phyloP scores from a whole-genome alignment of 805 yeast species.

The Candida krabiensis region DNA sequence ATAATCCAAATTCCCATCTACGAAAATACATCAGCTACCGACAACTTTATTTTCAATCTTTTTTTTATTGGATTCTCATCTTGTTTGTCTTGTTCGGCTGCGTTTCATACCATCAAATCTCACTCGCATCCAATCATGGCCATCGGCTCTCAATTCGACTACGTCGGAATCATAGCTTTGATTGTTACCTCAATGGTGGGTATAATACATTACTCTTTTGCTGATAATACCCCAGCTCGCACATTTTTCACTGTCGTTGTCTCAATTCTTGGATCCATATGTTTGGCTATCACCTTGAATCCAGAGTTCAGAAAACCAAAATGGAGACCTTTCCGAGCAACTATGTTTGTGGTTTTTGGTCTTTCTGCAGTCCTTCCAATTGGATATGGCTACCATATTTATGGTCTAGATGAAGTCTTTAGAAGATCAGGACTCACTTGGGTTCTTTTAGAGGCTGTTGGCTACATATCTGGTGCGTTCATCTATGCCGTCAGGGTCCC shows the following conservation, averaged over 20 bases:
- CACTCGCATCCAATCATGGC: conserved; percentile 46
- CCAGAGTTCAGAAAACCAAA: conserved; percentile 65
- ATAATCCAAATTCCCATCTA: conserved; percentile 28
- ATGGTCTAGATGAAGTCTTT: conserved; percentile 51
- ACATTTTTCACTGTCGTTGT: conserved; percentile 45
- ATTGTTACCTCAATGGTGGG: conserved; percentile 48
- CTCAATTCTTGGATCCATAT: conserved; percentile 53
- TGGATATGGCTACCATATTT: conserved; percentile 45
- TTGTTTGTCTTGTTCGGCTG: conserved; percentile 49
- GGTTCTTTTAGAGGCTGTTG: conserved; percentile 67
- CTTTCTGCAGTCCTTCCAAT: conserved; percentile 75
- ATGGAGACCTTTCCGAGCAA: conserved; percentile 77
- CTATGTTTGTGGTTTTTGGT: conserved; percentile 79
- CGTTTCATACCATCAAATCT: conserved; percentile 50
- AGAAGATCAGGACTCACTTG: conserved; percentile 57
- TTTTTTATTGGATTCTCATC: conserved; percentile 46
- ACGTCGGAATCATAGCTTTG: conserved; percentile 53
- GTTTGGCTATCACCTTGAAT: conserved; percentile 62
- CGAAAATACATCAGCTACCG: conserved; percentile 32
- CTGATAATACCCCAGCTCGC: conserved; percentile 42
- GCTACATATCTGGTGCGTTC: conserved; percentile 77
- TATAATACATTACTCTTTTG: conserved; percentile 38
- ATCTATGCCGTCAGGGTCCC: conserved; percentile 80
- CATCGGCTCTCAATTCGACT: conserved; percentile 52
- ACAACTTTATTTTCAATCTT: conserved; percentile 39